Evolutionary conservation across 2,329 filamentous ascomycete genomes (phyloP), one percentile per base, ranked within the genome.

Genomic region (Dothiorella sarmentorum): DNA sequence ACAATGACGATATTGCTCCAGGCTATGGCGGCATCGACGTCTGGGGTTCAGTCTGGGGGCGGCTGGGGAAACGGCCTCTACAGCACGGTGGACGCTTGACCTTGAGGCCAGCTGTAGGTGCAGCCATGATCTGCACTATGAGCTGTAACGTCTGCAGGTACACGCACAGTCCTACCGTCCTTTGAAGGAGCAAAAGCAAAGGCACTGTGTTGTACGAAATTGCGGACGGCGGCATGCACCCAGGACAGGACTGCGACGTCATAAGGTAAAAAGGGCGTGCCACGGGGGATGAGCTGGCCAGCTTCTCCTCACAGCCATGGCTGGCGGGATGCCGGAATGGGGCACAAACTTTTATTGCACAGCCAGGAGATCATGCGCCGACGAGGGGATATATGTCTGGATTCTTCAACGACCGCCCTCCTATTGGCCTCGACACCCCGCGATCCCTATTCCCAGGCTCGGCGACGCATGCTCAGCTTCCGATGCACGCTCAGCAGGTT

Each of bases 1-100:
- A 47, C 56, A 29, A 58, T 58, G 56, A 52, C 56, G 56, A 58
- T 29, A 58, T 52, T 11, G 44, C 37, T 24, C 35, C 45, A 22
- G 35, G 37, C 35, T 11, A 58, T 58, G 35, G 56, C 45, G 45
- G 44, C 44, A 38, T 43, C 31, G 17, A 18, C 20, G 44, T 20
- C 31, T 33, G 15, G 29, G 7, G 33, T n/a, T 33, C 31, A 26
- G 26, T 35, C 18, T 26, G 42, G 26, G 15, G 20, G 7, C 31
- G 31, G 47, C 31, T 31, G 40, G 20, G 10, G 31, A 27, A 38
- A 52, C 47, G 47, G 47, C 47, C 47, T 10, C 35, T 27, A 7
- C 18, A 35, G 45, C 45, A 26, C 29, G 33, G 10, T 24, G 18
- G 45, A 37, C 7, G 49, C 20, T 10, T 18, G 49, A 40, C 49